Conservation (phyloP, 169 alveolate genomes). For the Cryptosporidium parvum region DNA sequence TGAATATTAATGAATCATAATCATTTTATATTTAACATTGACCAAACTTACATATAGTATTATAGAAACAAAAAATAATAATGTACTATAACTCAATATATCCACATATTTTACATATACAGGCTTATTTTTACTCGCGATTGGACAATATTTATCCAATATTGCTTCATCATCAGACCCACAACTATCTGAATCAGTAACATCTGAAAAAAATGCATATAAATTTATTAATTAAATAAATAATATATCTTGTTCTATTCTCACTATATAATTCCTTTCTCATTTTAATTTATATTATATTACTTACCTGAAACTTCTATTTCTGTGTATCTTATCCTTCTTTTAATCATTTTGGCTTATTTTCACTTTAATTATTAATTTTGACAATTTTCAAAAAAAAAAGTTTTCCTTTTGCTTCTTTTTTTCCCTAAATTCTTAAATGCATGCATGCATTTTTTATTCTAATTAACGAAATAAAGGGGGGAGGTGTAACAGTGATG, state of each 20-base stretch:
- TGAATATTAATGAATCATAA: not conserved
- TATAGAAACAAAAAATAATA: constrained; percentile 34
- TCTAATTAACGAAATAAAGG: too few relatives aligned
- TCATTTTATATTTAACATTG: not conserved
- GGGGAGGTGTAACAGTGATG: too few relatives aligned
- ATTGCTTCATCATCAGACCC: constrained; percentile 70
- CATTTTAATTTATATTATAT: not conserved
- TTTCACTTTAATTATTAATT: not conserved
- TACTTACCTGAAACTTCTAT: constrained; percentile 58
- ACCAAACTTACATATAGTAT: constrained; percentile 53
- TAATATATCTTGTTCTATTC: not conserved
- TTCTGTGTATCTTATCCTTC: constrained; percentile 27
- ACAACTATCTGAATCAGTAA: constrained; percentile 65
- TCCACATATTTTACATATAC: constrained; percentile 42
- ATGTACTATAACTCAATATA: constrained; percentile 36
- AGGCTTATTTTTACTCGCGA: constrained; percentile 35
- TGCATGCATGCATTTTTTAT: not conserved
- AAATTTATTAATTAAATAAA: not conserved
- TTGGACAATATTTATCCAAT: constrained; percentile 60
- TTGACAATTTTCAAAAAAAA: not conserved
- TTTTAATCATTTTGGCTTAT: constrained; percentile 27
- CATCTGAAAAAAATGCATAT: constrained; percentile 2
- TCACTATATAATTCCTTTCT: not conserved
- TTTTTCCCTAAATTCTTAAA: not conserved
- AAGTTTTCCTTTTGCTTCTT: not conserved